A percentile compares a stretch with the other conserved stretches of the same genome.
Evolutionary conservation across 2,329 filamentous ascomycete species (phyloP).

Genomic region (Arthrobotrys megalospora): DNA sequence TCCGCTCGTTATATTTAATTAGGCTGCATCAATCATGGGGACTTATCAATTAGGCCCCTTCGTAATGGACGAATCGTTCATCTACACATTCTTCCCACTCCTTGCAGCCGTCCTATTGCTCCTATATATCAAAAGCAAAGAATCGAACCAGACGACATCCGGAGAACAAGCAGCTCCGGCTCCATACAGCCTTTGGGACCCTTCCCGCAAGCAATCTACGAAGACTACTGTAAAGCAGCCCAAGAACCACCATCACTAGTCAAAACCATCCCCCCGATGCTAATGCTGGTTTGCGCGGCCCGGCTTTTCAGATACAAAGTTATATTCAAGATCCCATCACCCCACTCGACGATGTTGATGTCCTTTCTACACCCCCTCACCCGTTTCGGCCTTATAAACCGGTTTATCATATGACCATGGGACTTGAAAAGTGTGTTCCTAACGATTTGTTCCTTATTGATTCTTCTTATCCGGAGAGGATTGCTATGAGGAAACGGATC

Average conservation of each 20-base stretch:
- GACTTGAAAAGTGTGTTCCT: conserved; percentile 65
- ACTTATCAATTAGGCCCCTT: conserved; percentile 20
- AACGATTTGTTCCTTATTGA: conserved; percentile 73
- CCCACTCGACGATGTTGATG: conserved; percentile 67
- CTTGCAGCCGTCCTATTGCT: conserved; percentile 29
- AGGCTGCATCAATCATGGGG: conserved; percentile 4
- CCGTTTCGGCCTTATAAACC: conserved; percentile 71
- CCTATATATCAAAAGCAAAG: conserved; percentile 41
- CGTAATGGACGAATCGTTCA: conserved; percentile 43
- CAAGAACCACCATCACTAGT: neutral
- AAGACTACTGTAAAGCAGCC: neutral
- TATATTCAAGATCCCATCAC: conserved; percentile 62
- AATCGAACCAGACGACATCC: neutral
- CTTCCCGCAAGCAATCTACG: neutral
- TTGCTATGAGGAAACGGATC: conserved; percentile 65
- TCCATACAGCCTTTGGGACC: conserved; percentile 30
- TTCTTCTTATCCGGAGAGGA: conserved; percentile 70
- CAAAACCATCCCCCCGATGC: no score
- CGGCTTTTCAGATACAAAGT: neutral
- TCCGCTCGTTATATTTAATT: neutral
- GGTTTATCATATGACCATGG: conserved; percentile 73
- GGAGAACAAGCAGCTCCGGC: neutral
- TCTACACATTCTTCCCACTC: conserved; percentile 52
- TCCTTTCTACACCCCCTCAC: conserved; percentile 67
- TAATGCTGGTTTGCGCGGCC: no score